These are phyloP conservation scores for Ophiostoma sp. DNA, from an alignment of 2,329 filamentous ascomycete genomes.

Conservation along the genomic window DNA sequence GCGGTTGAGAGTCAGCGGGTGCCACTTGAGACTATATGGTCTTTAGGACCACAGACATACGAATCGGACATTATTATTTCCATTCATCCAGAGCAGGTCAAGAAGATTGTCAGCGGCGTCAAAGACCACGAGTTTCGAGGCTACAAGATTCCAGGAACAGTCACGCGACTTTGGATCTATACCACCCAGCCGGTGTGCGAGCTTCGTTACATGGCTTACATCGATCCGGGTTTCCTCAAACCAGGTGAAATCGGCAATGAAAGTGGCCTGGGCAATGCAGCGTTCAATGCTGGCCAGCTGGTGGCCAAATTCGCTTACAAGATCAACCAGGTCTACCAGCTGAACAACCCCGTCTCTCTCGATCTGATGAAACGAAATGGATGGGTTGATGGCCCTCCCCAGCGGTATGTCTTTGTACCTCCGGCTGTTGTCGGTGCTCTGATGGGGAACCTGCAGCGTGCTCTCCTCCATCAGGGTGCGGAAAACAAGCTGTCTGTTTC, in stretches of 20 bases:
- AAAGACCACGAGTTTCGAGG: constrained; percentile 53
- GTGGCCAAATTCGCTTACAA: constrained; percentile 46
- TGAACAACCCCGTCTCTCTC: constrained; percentile 54
- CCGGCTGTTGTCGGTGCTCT: constrained; percentile 54
- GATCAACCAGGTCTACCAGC: constrained; percentile 54
- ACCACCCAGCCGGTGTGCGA: constrained; percentile 43
- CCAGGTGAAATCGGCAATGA: constrained; percentile 44
- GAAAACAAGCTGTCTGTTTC: constrained; percentile 38
- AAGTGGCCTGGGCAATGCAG: constrained; percentile 46
- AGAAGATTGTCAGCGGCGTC: constrained; percentile 44
- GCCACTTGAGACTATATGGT: constrained; percentile 44
- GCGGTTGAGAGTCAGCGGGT: constrained; percentile 48
- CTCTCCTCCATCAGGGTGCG: constrained; percentile 39
- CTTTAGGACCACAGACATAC: constrained; percentile 45
- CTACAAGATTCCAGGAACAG: constrained; percentile 51
- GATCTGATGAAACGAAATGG: constrained; percentile 50
- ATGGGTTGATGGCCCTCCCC: constrained; percentile 47
- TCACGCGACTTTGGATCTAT: constrained; percentile 60
- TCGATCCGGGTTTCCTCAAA: constrained; percentile 41
- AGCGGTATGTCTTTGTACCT: constrained; percentile 49
- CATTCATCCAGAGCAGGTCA: constrained; percentile 44
- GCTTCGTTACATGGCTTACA: constrained; percentile 55
- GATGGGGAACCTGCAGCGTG: constrained; percentile 52
- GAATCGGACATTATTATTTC: constrained; percentile 52
- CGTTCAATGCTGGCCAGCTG: constrained; percentile 44